Evolutionary conservation across 2,329 filamentous ascomycete genomes (phyloP), one percentile per base, ranked within the genome.

Genomic region (Colletotrichum tofieldiae): DNA sequence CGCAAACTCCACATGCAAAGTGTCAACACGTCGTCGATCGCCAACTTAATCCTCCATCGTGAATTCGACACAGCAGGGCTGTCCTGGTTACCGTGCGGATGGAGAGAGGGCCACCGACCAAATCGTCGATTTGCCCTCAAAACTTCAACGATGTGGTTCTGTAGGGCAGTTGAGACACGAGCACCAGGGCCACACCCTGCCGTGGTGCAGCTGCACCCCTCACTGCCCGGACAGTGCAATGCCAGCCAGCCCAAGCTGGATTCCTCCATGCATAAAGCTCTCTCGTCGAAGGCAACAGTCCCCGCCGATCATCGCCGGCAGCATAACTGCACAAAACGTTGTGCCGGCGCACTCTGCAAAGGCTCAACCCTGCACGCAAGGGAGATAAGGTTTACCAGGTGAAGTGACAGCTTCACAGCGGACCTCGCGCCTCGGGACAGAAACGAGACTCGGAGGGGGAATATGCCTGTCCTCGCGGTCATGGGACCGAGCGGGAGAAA

Each of bases 341-440:
- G 54, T 69, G 65, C 49, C 68, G 63, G 47, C 47, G 35, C 55
- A 54, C 39, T 61, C 39, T 58, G 55, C 7, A 65, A 37, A 59
- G 59, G 29, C 55, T 7, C 16, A 37, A 52, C 26, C 70, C 65
- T 72, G 70, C 70, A 43, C 23, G 45, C 45, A n/a, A 59, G 61
- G 65, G 37, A 69, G 65, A 72, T 70, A 70, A 72, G 70, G 70
- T 72, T 72, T 72, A 29, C 65, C 60, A n/a, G 39, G 37, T 60
- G 52, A 65, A 23, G 70, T 64, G 65, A 65, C 70, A 69, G 66
- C 65, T 72, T 72, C 59, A 52, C 39, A 18, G 65, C 59, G 45
- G 59, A 49, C 52, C 45, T 69, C 41, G 59, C 59, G 47, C 45
- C 66, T 49, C 37, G 14, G 26, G 39, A 32, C 35, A 51, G 65